These are phyloP conservation scores for Drechmeria coniospora DNA, from an alignment of 2,329 filamentous ascomycete species.

Conservation along the genomic window DNA sequence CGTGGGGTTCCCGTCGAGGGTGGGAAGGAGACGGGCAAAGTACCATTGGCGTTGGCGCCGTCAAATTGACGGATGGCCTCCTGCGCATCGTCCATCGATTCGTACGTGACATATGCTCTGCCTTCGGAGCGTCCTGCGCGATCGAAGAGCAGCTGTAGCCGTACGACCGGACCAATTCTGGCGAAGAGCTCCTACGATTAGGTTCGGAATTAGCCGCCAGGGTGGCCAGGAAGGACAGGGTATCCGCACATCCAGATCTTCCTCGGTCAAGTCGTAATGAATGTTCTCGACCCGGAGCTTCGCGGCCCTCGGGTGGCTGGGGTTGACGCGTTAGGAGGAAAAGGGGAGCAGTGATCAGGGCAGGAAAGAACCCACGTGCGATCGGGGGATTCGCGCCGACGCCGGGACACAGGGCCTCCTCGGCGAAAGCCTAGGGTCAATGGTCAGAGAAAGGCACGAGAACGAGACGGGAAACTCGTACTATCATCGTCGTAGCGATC, in stretches of 20 bases:
- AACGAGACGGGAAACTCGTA: too few species aligned
- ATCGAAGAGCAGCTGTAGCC: constrained; percentile 65
- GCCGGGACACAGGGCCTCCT: constrained; percentile 24
- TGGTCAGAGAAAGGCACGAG: too few species aligned
- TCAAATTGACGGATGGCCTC: constrained; percentile 69
- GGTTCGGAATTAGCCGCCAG: constrained; percentile 10
- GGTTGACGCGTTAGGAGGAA: constrained; percentile 3
- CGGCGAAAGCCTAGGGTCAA: too few species aligned
- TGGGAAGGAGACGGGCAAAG: not conserved
- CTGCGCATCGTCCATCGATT: constrained; percentile 52
- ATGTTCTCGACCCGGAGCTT: constrained; percentile 79
- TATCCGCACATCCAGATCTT: constrained; percentile 55
- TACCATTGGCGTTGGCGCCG: constrained; percentile 76
- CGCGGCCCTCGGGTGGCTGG: constrained; percentile 39
- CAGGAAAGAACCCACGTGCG: constrained; percentile 12
- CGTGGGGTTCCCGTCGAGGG: not conserved
- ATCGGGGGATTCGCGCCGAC: constrained; percentile 28
- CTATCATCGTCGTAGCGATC: constrained; percentile 71
- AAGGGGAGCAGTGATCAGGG: not conserved
- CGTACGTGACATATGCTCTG: constrained; percentile 70
- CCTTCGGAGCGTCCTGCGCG: constrained; percentile 79
- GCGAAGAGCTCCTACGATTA: constrained; percentile 56
- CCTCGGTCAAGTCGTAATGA: constrained; percentile 80
- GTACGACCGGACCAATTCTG: constrained; percentile 56
- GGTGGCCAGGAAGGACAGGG: not conserved